Base-by-base conservation (phyloP, 2,329 filamentous ascomycete genomes). In the Laburnicola sp. region DNA sequence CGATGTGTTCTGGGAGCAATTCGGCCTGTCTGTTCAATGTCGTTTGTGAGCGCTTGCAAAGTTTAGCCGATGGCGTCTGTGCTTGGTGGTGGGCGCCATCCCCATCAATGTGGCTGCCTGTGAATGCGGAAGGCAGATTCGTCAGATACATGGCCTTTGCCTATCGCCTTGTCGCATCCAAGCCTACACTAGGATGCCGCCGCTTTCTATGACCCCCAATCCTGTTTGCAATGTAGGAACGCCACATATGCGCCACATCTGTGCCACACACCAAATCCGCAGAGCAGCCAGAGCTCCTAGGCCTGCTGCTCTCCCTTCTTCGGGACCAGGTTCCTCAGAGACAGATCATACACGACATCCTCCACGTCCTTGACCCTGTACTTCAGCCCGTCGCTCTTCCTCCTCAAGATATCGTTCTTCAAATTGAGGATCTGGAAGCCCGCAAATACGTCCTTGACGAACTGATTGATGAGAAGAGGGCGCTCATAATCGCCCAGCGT, bases 281-380 rank as follows among this genome's bases (percentile, higher is more conserved):
- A 36, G 34, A n/a, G 4, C 34, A 36, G 6, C 6, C 34, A 6
- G 4, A 26, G 36, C 28, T 27, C 21, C 22, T 35, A 45, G 10
- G 16, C 8, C 27, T 40, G 25, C 53, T 58, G 47, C 41, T 57
- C 50, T 34, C 26, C 38, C 48, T 68, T 68, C 54, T 70, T 71
- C 2, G 66, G 64, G 9, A 95, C 80, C 67, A 97, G 73, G 44
- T 94, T 93, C 52, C 94, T 83, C 68, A 99, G 76, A 23, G 89
- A 93, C 50, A 99, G 77, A 72, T 99, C 94, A 69, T 99, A 99
- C 44, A 97, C 93, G 9, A 99, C 91, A 69, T 97, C 94, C 78
- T 99, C 94, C 9, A 97, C 91, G 72, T 96, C 93, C 81, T 97
- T 99, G 66, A 99, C 91, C 65, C 88, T 87, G 71, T 99, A 99